These are phyloP conservation scores for Phaeolepiota aurea DNA, from an alignment of 768 basidiomycete species.

Conservation along the genomic window DNA sequence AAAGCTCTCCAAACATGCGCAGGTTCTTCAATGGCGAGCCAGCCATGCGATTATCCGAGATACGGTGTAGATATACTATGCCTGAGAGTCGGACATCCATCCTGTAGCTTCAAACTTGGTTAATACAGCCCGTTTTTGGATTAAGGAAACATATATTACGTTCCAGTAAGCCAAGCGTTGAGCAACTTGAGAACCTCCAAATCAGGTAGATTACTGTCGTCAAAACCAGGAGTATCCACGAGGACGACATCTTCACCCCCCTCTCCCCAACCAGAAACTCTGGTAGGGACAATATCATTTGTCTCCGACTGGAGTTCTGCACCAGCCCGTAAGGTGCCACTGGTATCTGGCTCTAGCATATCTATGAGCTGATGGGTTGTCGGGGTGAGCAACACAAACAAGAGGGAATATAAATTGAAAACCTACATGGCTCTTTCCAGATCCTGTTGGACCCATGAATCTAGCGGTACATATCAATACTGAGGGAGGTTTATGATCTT, in stretches of 20 bases:
- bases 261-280: too few relatives aligned
- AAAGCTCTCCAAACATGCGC: neutral
- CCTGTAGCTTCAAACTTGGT: neutral
- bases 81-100: slow-evolving; percentile 7
- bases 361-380: too few relatives aligned
- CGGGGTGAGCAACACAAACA: too few relatives aligned
- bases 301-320: too few relatives aligned
- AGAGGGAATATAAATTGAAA: neutral
- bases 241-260: slow-evolving; percentile 4
- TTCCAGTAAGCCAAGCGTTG: slow-evolving; percentile 1
- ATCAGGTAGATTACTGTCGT: slow-evolving; percentile 4
- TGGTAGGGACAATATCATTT: too few relatives aligned
- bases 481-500: neutral
- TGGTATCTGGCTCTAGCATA: too few relatives aligned
- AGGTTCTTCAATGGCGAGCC: neutral
- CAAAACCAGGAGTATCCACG: slow-evolving; percentile 13
- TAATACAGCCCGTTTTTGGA: too few relatives aligned
- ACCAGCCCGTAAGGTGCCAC: too few relatives aligned
- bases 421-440: slow-evolving; percentile 6
- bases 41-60: slow-evolving; percentile 1
- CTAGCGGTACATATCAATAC: slow-evolving; percentile 5
- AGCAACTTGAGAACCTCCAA: slow-evolving; percentile 6
- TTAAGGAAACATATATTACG: too few relatives aligned
- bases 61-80: neutral
- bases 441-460: slow-evolving; percentile 8